Evolutionary conservation across 108 stramenopile species (phyloP).

Genomic region (Pseudonitzschia pungens): DNA sequence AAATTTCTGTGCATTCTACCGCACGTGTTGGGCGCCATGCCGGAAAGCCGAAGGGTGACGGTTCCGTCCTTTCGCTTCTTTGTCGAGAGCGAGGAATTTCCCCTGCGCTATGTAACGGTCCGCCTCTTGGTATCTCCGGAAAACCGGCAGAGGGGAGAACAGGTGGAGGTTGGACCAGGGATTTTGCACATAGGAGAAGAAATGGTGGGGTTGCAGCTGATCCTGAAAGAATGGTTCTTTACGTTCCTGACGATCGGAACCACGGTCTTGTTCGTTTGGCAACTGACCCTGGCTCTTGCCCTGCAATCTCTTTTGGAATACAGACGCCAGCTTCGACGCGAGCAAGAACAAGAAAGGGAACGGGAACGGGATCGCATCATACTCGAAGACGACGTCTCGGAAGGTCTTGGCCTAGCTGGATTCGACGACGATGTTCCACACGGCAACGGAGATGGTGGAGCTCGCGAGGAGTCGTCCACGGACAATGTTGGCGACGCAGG

Average conservation of each 20-base stretch:
- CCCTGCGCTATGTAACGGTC: constrained; percentile 48
- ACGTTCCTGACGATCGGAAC: constrained; percentile 57
- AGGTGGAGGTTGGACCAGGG: constrained; percentile 51
- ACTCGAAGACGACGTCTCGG: constrained; percentile 25
- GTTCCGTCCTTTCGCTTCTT: constrained; percentile 73
- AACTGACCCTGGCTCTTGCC: constrained; percentile 18
- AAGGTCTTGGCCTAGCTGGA: constrained; percentile 18
- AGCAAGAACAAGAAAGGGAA: too few relatives aligned
- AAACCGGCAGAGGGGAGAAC: constrained; percentile 25
- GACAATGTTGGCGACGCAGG: neutral
- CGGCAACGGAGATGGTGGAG: neutral
- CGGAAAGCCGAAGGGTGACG: constrained; percentile 61
- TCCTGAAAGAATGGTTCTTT: constrained; percentile 70
- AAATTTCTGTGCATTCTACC: constrained; percentile 58
- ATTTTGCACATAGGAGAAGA: constrained; percentile 74
- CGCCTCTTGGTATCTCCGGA: constrained; percentile 24
- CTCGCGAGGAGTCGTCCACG: neutral
- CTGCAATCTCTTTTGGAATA: neutral
- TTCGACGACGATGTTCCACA: neutral
- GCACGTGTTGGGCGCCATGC: constrained; percentile 54
- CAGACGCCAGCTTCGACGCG: neutral
- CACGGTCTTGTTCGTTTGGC: constrained; percentile 36
- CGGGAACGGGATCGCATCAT: constrained; percentile 10
- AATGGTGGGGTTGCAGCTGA: constrained; percentile 53
- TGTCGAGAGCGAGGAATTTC: constrained; percentile 49